Conservation (phyloP, 2,329 filamentous ascomycete species). For the Claviceps pazoutovae region DNA sequence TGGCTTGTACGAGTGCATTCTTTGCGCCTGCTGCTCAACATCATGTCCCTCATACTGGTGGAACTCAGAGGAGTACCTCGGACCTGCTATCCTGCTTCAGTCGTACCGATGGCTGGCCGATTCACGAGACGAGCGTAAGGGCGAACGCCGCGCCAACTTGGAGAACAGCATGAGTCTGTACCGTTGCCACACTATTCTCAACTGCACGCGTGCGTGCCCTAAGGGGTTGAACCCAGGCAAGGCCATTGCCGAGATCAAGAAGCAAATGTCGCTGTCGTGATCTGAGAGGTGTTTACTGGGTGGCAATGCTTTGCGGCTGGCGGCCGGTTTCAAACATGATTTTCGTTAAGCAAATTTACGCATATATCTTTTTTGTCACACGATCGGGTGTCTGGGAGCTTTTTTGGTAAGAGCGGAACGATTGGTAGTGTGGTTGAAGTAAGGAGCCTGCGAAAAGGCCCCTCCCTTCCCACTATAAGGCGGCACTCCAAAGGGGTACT, state of each 20-base stretch:
- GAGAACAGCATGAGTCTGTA: conserved; percentile 99
- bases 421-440: not conserved
- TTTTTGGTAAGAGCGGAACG: not conserved
- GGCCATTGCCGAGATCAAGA: conserved; percentile 97
- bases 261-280: conserved; percentile 59
- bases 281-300: not conserved
- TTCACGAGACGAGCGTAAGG: conserved; percentile 80
- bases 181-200: conserved; percentile 97
- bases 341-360: not conserved
- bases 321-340: not conserved
- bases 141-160: conserved; percentile 75
- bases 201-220: conserved; percentile 94
- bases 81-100: conserved; percentile 89
- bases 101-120: conserved; percentile 97
- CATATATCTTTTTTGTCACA: not conserved
- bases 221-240: conserved; percentile 95
- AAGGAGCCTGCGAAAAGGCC: not conserved
- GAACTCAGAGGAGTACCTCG: conserved; percentile 98
- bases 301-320: not conserved
- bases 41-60: conserved; percentile 99
- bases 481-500: conserved; percentile 7
- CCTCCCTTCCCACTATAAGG: conserved; percentile 3
- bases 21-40: conserved; percentile 97
- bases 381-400: conserved; percentile 1
- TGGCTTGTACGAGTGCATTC: conserved; percentile 96